phyloP scores from a whole-genome alignment of 306 rosid species.

The Hippophae gyantsensis region DNA sequence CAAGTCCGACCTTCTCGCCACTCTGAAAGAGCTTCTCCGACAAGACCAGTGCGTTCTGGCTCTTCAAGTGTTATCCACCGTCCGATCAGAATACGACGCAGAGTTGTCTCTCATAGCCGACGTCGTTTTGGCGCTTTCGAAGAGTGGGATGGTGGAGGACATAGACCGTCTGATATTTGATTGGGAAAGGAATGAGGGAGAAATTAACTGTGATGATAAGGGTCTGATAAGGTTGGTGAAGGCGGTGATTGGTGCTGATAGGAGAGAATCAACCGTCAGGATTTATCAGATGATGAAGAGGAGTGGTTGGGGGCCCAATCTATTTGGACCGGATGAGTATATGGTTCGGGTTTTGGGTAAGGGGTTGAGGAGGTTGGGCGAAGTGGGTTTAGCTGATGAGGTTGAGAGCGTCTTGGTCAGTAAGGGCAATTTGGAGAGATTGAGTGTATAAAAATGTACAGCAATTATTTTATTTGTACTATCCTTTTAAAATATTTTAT shows the following conservation, averaged over 20 bases:
- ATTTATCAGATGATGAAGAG: constrained; percentile 57
- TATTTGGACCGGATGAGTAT: constrained; percentile 44
- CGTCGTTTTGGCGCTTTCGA: constrained; percentile 34
- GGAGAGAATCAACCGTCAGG: constrained; percentile 70
- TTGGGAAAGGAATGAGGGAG: constrained; percentile 24
- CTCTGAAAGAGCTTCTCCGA: constrained; percentile 73
- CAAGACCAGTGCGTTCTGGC: constrained; percentile 64
- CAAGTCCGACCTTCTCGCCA: constrained; percentile 64
- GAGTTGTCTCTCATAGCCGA: constrained; percentile 49
- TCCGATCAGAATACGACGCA: constrained; percentile 61
- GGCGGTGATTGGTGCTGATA: constrained; percentile 48
- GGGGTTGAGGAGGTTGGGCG: constrained; percentile 57
- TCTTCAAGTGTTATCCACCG: constrained; percentile 46
- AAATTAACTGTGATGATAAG: constrained; percentile 38
- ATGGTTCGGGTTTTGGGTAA: constrained; percentile 51
- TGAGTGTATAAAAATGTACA: not conserved
- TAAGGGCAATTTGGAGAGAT: constrained; percentile 20
- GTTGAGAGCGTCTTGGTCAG: constrained; percentile 15
- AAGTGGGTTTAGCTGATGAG: constrained; percentile 33
- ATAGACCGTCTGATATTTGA: constrained; percentile 55
- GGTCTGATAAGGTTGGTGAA: constrained; percentile 49
- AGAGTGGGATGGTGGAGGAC: constrained; percentile 36
- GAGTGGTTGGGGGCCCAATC: constrained; percentile 43
- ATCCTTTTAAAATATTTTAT: too few species aligned
- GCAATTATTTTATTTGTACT: not conserved